Evolutionary conservation across 106 monocot genomes (phyloP).

Genomic region (Acanthochlamys bracteata): DNA sequence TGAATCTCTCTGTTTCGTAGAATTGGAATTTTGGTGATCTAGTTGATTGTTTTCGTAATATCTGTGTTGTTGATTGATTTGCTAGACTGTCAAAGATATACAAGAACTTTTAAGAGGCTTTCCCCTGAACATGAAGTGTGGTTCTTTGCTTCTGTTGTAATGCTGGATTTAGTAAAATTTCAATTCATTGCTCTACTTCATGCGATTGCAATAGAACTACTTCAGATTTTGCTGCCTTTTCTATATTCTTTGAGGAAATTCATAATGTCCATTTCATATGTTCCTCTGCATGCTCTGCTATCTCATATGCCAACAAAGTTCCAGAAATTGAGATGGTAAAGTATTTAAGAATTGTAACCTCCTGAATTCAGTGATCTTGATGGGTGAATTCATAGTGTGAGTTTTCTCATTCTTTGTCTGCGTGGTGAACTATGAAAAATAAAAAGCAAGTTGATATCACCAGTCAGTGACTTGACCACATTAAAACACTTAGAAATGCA

Average conservation of each 20-base stretch:
- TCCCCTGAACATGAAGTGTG: constrained; percentile 68
- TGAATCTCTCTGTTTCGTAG: not conserved
- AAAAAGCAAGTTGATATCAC: too few relatives aligned
- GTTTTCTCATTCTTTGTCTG: too few relatives aligned
- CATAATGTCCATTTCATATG: not conserved
- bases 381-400: not conserved
- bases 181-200: not conserved
- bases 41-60: too few relatives aligned
- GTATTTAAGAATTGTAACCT: not conserved
- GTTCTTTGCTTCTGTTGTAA: not conserved
- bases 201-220: not conserved
- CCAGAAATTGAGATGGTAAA: constrained; percentile 58
- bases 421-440: too few relatives aligned
- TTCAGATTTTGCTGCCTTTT: not conserved
- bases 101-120: constrained; percentile 75
- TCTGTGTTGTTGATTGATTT: too few relatives aligned
- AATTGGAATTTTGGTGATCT: not conserved
- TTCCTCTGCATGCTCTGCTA: constrained; percentile 64
- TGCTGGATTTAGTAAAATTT: not conserved
- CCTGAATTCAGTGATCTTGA: not conserved
- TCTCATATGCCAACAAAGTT: constrained; percentile 66
- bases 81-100: constrained; percentile 41
- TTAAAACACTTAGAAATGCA: too few relatives aligned
- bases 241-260: not conserved
- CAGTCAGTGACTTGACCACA: too few relatives aligned